Base-by-base conservation (phyloP, 345 rosid genomes). In the Geranium rotundifolium region DNA sequence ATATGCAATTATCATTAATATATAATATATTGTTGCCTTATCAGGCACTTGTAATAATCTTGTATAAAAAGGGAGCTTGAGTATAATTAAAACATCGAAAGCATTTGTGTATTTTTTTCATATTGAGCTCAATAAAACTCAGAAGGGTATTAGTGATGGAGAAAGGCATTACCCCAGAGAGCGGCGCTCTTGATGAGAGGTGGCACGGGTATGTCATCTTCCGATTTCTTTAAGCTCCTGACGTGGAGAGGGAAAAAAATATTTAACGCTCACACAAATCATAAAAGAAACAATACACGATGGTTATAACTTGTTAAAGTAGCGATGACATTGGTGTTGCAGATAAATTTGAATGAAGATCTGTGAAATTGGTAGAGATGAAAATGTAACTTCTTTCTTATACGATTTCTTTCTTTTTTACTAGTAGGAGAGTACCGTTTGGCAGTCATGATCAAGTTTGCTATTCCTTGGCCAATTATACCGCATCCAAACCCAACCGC, bases 401-500 rank as follows among this genome's bases (percentile, higher is more conserved):
- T 34, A 5, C 6, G 41, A 34, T 34, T 34, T 8, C 41, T 34
- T 34, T 34, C 41, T 34, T 34, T 23, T 23, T 2, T 23, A n/a
- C 41, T 34, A 34, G 41, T 34, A 46, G 52, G 16, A 46, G 52
- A 3, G 16, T 80, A 89, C 98, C 98, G 72, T 70, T 90, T 90
- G 1, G 96, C 97, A 63, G 85, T 86, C 99, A 90, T 90, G 57
- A 95, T 90, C 39, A 86, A 46, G 77, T 95, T 95, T 6, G 99
- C 97, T 15, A 88, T 86, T 63, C 95, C 97, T 78, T 95, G 99
- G 66, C 97, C 97, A 57, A 90, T 66, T 23, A 95, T 74, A 41
- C 96, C 97, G 71, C 99, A 95, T 58, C 72, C 96, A 79, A 95
- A 90, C 15, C 99, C 99, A 71, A 90, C 92, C 19, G 87, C 73